Base-by-base conservation (phyloP, 1,139 yeast species). In the Pneumocystis sp. region DNA sequence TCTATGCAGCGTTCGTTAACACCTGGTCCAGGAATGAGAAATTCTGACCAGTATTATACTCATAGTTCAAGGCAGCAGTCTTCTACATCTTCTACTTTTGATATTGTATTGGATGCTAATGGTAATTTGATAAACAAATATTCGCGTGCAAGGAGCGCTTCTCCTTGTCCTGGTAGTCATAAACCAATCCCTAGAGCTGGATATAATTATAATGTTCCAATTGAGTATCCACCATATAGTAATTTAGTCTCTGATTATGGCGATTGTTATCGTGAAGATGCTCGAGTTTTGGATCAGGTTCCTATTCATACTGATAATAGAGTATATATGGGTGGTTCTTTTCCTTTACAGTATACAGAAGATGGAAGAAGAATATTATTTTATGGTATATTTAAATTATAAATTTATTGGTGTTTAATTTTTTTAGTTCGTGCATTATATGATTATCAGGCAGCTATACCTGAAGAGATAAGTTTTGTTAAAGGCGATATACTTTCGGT, bases 401-500 rank as follows among this genome's bases (percentile, higher is more conserved):
- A 37, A 62, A 17, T 35, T 44, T 4, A 34, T 57, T 6, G 42
- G 31, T 59, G 12, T 31, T 50, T 19, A 21, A 59, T 19, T 37
- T 62, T 19, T 31, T 63, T 57, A 29, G 64, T 59, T 62, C 81
- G 79, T 65, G 95, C 96, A 0, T 79, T 82, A 67, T 89, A 85
- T 72, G 84, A 84, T 63, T 89, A 87, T 76, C 80, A 82, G 56
- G 90, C 95, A 0, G 86, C 84, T 34, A 85, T 87, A 64, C 86
- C 85, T n/a, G 93, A 88, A 63, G 96, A 89, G 71, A 80, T 89
- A 12, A 77, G 80, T 21, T 89, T 89, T 79, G 80, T 82, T 66
- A 87, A 87, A 72, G 87, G 86, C 65, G 95, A 90, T 79, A 74
- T 83, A n/a, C 77, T 89, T 74, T 80, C 84, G 68, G 83, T 89